Evolutionary conservation across 345 rosid genomes (phyloP).

Genomic region (Ceriops zippeliana): DNA sequence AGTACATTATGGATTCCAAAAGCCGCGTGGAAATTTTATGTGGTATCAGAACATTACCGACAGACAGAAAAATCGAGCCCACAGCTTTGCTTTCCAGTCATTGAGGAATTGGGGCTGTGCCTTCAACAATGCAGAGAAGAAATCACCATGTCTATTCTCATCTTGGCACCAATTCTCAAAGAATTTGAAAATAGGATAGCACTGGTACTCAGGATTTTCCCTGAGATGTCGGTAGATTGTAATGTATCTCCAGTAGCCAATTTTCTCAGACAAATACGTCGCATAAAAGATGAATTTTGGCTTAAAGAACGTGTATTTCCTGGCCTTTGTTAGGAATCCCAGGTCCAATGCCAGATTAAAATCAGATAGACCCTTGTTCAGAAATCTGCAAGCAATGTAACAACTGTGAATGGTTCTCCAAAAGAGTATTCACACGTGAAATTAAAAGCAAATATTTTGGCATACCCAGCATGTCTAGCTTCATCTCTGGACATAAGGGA

Average conservation of each 20-base stretch:
- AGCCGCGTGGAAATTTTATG: not conserved
- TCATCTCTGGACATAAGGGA: slow-evolving; percentile 99
- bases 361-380: slow-evolving; percentile 98
- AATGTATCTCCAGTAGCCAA: slow-evolving; percentile 97
- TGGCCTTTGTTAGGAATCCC: slow-evolving; percentile 94
- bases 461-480: slow-evolving; percentile 99
- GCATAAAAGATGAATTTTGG: slow-evolving; percentile 99
- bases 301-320: slow-evolving; percentile 98
- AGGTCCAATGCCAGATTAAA: slow-evolving; percentile 95
- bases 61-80: slow-evolving; percentile 98
- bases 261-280: slow-evolving; percentile 90
- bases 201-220: slow-evolving; percentile 83
- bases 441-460: not conserved
- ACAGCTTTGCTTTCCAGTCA: slow-evolving; percentile 97
- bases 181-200: slow-evolving; percentile 95
- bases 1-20: too few species aligned
- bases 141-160: slow-evolving; percentile 97
- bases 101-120: slow-evolving; percentile 99
- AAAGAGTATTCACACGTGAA: not conserved
- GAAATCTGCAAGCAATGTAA: slow-evolving; percentile 49
- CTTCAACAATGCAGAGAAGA: slow-evolving; percentile 95
- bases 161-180: slow-evolving; percentile 99
- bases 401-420: not conserved
- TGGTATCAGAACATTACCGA: slow-evolving; percentile 45
- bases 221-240: slow-evolving; percentile 92